phyloP scores from a whole-genome alignment of 2,329 filamentous ascomycete species.

The Fusarium sp. region DNA sequence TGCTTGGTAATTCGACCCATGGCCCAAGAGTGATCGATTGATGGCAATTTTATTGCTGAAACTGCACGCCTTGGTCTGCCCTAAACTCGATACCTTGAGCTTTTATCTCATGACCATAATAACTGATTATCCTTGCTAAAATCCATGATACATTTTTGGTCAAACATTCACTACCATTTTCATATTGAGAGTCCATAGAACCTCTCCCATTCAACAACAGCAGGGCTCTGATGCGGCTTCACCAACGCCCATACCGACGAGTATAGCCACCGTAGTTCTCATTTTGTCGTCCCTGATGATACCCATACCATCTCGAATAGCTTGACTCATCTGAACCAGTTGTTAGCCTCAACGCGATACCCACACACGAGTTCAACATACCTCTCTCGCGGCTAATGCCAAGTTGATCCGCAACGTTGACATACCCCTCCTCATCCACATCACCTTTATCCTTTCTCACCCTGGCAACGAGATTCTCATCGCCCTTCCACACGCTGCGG shows the following conservation, averaged over 20 bases:
- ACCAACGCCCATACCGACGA: not conserved
- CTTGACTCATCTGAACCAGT: slow-evolving; percentile 17
- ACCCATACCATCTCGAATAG: slow-evolving; percentile 27
- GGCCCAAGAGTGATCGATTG: too few species aligned
- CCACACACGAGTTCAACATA: slow-evolving; percentile 45
- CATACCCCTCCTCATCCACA: slow-evolving; percentile 69
- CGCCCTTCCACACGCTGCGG: slow-evolving; percentile 67
- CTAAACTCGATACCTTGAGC: not conserved
- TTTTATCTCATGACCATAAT: not conserved
- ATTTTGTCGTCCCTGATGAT: slow-evolving; percentile 15
- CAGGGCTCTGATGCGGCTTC: not conserved
- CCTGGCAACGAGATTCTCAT: slow-evolving; percentile 57
- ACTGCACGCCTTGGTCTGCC: not conserved
- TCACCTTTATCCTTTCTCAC: slow-evolving; percentile 58
- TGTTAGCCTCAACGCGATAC: slow-evolving; percentile 17
- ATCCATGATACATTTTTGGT: too few species aligned
- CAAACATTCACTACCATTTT: not conserved
- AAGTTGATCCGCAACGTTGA: slow-evolving; percentile 72
- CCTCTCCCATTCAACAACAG: not conserved
- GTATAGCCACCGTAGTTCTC: not conserved
- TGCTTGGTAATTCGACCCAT: not conserved
- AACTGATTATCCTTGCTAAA: not conserved
- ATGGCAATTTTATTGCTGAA: too few species aligned
- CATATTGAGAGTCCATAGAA: not conserved
- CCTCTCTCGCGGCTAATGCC: slow-evolving; percentile 68